phyloP scores from a whole-genome alignment of 805 yeast genomes.

The Nakazawaea populi region DNA sequence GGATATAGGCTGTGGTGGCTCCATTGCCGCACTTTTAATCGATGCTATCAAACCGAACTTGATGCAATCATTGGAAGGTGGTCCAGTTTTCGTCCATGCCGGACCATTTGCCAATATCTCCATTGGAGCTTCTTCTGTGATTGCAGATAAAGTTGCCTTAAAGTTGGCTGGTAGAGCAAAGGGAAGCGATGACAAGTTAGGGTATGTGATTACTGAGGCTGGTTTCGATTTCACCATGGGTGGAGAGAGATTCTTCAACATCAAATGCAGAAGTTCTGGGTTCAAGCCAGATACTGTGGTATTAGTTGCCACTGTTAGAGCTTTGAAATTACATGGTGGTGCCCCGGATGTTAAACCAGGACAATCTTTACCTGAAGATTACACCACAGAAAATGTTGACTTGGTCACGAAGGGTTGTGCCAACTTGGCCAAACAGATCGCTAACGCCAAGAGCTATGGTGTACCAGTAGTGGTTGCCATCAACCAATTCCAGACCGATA shows the following conservation, averaged over 20 bases:
- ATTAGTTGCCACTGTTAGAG: constrained; percentile 80
- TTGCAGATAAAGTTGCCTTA: constrained; percentile 79
- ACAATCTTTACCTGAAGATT: constrained; percentile 68
- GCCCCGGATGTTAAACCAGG: constrained; percentile 88
- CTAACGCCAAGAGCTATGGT: constrained; percentile 66
- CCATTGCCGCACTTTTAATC: constrained; percentile 72
- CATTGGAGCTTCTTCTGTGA: constrained; percentile 78
- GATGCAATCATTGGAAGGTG: constrained; percentile 86
- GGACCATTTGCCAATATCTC: constrained; percentile 89
- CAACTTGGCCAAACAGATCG: constrained; percentile 71
- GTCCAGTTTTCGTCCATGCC: constrained; percentile 83
- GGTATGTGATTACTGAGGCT: constrained; percentile 82
- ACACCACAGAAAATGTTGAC: constrained; percentile 65
- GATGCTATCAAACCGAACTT: constrained; percentile 81
- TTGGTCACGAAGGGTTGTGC: constrained; percentile 65
- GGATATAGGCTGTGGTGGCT: constrained; percentile 84
- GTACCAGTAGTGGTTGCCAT: constrained; percentile 80
- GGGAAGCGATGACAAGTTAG: constrained; percentile 35
- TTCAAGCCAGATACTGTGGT: constrained; percentile 72
- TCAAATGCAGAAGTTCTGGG: constrained; percentile 80
- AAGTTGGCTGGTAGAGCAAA: constrained; percentile 58
- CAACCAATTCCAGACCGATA: constrained; percentile 71
- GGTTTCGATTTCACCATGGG: constrained; percentile 92
- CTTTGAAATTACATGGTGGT: constrained; percentile 82
- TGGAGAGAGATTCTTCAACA: constrained; percentile 80